Percentiles rank a stretch among this genome's conserved stretches.
Conservation (phyloP, 140 eudicot species). For the Ambrosia hybrid region DNA sequence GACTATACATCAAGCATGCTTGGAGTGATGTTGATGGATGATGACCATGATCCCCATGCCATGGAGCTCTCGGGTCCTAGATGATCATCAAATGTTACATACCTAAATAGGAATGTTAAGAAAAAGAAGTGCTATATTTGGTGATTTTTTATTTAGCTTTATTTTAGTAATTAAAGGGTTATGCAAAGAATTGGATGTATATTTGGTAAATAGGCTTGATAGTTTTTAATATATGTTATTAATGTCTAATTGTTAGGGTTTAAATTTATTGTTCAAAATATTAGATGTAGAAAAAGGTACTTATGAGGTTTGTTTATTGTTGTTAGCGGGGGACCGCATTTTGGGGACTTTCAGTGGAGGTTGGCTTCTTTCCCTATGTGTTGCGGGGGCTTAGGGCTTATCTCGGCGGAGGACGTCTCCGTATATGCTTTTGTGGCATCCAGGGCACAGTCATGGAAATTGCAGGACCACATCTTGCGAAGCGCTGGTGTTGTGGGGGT, state of each 20-base stretch:
- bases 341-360: too few species aligned
- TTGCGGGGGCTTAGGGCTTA: too few species aligned
- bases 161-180: conserved; percentile 5
- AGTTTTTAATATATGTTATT: not conserved
- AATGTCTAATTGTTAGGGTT: conserved; percentile 15
- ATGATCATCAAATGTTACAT: conserved; percentile 43
- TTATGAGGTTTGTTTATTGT: not conserved
- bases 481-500: too few species aligned
- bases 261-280: conserved; percentile 1
- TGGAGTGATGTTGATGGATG: conserved; percentile 70
- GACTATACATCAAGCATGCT: conserved; percentile 66
- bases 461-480: too few species aligned
- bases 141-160: not conserved
- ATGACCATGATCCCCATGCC: conserved; percentile 79
- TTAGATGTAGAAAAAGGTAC: not conserved
- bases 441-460: too few species aligned
- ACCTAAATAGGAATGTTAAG: conserved; percentile 22
- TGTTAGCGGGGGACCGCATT: too few species aligned
- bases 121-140: conserved; percentile 4
- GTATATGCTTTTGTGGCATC: too few species aligned
- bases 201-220: conserved; percentile 30
- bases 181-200: conserved; percentile 22
- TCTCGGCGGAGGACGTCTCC: too few species aligned
- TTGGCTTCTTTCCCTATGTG: too few species aligned
- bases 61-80: conserved; percentile 99